Evolutionary conservation across 495 filamentous ascomycete genomes (phyloP), one percentile per base, ranked within the genome.

Genomic region (Penicillium pulvis): DNA sequence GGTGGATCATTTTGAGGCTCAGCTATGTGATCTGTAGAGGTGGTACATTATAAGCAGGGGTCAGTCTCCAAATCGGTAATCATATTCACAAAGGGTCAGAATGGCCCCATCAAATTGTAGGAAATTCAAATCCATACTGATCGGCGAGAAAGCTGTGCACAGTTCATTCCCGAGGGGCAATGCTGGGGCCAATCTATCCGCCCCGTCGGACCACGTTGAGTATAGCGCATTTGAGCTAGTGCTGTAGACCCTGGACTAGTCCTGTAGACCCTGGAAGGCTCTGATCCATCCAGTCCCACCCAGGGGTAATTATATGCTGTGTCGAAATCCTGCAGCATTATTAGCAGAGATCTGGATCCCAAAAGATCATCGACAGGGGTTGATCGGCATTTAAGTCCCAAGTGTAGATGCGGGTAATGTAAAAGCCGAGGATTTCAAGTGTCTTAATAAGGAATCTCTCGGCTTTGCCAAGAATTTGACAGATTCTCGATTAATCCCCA

Each of bases 351-450:
- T 16, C n/a, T 17, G 10, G 19, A 52, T 11, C 16, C 3, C 8
- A 41, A 23, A 2, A 14, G 33, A 39, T 52, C 49, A 52, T 52
- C 33, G 49, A 52, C 31, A 52, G 49, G 49, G 49, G 49, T 16
- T 49, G 46, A 49, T 49, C 46, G 12, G 16, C 49, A 24, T 39
- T 23, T 14, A 2, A 52, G 9, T 11, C 39, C 35, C 49, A 17
- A n/a, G 23, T 20, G 10, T 51, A 20, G n/a, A 16, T 9, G 3
- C 23, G 48, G 49, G 10, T 12, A 20, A 36, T 35, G 30, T 31
- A 12, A 23, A 20, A 41, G 10, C 49, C 49, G 49, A 17, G 14
- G 30, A 41, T 41, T 24, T 36, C 19, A 20, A 41, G 30, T 12
- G 17, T 52, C 20, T 12, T 50, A 20, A 28, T 33, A 16, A 24